Percentiles rank a stretch among this genome's conserved stretches.
Conservation (phyloP, 352 stramenopile species). For the Phytopythium oedochilum region DNA sequence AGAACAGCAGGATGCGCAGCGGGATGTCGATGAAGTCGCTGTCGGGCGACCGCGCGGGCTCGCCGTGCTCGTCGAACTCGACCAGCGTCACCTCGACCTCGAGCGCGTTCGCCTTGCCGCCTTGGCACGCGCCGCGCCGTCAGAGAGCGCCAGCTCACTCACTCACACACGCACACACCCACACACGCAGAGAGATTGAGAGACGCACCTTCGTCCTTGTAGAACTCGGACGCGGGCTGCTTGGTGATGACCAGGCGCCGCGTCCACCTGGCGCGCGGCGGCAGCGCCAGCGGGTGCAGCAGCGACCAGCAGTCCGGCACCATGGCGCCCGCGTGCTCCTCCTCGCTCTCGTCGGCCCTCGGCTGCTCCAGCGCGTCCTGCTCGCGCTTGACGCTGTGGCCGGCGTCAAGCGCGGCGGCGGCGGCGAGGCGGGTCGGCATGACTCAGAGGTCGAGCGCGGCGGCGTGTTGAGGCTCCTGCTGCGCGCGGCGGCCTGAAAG, state of each 20-base stretch:
- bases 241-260: conserved; percentile 81
- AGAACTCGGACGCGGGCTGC: conserved; percentile 81
- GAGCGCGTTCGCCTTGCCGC: conserved; percentile 75
- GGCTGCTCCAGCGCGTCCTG: not conserved
- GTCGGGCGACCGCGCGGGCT: conserved; percentile 54
- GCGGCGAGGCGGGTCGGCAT: not conserved
- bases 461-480: not conserved
- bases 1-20: conserved; percentile 75
- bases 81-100: conserved; percentile 78
- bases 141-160: too few species aligned
- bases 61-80: conserved; percentile 71
- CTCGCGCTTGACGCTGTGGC: conserved; percentile 2
- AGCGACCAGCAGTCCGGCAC: not conserved
- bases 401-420: not conserved
- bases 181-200: too few species aligned
- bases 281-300: conserved; percentile 1
- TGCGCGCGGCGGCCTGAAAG: not conserved
- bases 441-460: too few species aligned
- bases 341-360: not conserved
- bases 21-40: conserved; percentile 81
- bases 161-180: too few species aligned
- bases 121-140: too few species aligned
- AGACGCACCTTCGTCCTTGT: conserved; percentile 87
- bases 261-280: conserved; percentile 52
- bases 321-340: not conserved